phyloP scores from a whole-genome alignment of 208 protist species.

The Trypanosoma scelopori region DNA sequence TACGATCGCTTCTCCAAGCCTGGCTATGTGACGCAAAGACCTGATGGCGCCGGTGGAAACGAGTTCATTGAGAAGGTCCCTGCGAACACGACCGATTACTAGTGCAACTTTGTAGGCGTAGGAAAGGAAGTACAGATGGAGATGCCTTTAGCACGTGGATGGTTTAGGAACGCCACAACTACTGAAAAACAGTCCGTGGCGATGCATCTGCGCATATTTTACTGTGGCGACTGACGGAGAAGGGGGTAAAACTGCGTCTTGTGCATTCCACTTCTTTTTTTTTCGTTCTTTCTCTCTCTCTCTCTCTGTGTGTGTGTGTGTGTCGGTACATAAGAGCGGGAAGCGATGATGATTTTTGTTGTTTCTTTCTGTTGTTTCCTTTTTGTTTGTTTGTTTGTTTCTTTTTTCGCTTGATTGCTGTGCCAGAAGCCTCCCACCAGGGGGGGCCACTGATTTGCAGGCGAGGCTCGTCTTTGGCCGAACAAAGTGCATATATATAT shows the following conservation, averaged over 20 bases:
- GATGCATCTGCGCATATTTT: not conserved
- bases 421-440: too few species aligned
- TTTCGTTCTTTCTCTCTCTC: not conserved
- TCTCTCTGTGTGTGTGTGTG: too few species aligned
- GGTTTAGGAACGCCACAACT: not conserved
- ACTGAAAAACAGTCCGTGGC: slow-evolving; percentile 6
- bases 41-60: slow-evolving; percentile 61
- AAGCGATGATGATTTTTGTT: too few species aligned
- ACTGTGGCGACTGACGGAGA: too few species aligned
- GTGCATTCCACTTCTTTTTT: not conserved
- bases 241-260: too few species aligned
- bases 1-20: slow-evolving; percentile 73
- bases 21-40: slow-evolving; percentile 62
- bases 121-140: not conserved
- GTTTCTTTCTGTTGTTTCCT: not conserved
- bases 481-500: not conserved
- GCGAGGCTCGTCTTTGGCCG: too few species aligned
- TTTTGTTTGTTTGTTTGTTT: not conserved
- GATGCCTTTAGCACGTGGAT: not conserved
- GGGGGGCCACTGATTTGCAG: too few species aligned
- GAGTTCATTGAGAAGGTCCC: slow-evolving; percentile 75
- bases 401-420: not conserved
- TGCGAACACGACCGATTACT: slow-evolving; percentile 76
- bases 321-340: too few species aligned
- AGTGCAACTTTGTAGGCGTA: slow-evolving; percentile 3